Conservation (phyloP, 2,329 filamentous ascomycete species). For the Talaromyces islandicus region DNA sequence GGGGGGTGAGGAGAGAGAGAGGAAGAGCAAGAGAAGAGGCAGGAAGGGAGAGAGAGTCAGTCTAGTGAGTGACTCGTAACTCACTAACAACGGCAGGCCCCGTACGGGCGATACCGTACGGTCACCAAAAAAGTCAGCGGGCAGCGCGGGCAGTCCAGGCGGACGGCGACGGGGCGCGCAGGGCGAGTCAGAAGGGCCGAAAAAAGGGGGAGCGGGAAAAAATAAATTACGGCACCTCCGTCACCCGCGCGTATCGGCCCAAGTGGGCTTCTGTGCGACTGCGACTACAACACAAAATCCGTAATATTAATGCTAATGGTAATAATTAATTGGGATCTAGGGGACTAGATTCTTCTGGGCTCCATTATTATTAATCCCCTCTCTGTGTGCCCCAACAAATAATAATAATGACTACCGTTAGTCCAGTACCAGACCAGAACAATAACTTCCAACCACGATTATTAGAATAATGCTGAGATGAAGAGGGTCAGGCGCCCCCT, state of each 20-base stretch:
- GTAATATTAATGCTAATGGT: background rate
- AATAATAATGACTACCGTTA: no score
- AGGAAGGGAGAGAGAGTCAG: background rate
- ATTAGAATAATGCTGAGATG: no score
- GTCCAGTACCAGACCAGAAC: no score
- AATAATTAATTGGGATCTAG: background rate
- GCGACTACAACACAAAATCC: background rate
- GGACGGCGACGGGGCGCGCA: background rate
- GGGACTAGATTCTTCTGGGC: background rate
- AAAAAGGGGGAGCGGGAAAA: slow-evolving; percentile 14
- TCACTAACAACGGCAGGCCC: background rate
- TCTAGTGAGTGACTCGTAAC: background rate
- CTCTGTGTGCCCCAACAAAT: no score
- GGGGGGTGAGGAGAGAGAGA: slow-evolving; percentile 11
- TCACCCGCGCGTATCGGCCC: slow-evolving; percentile 11
- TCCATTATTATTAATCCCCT: background rate
- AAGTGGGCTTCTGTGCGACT: slow-evolving; percentile 3
- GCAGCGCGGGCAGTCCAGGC: background rate
- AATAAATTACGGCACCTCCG: slow-evolving; percentile 13
- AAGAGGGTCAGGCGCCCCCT: background rate
- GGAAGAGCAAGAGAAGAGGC: background rate
- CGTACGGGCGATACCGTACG: background rate
- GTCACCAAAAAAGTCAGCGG: background rate
- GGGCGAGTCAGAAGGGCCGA: slow-evolving; percentile 5
- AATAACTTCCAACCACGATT: no score